Percentiles rank a stretch among this genome's conserved stretches.
phyloP scores from a whole-genome alignment of 1,284 basidiomycete genomes.

The Chondrostereum purpureum region DNA sequence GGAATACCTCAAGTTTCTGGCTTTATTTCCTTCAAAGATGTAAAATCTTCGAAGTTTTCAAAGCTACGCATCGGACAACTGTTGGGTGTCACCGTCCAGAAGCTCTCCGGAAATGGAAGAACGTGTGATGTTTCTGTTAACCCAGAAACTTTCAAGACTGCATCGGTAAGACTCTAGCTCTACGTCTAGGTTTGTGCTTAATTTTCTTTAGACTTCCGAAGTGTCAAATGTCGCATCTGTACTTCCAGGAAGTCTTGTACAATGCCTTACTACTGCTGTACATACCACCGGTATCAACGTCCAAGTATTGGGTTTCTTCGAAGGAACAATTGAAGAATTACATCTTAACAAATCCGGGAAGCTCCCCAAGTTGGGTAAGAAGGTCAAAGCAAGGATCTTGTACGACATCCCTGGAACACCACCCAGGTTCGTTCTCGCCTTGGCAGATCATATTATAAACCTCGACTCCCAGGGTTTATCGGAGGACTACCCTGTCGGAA shows the following conservation, averaged over 20 bases:
- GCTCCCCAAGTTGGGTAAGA: constrained; percentile 75
- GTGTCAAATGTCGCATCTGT: constrained; percentile 78
- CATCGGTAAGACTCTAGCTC: constrained; percentile 39
- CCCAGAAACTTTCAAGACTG: constrained; percentile 35
- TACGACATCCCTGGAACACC: constrained; percentile 76
- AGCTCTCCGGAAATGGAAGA: constrained; percentile 64
- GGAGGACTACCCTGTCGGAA: constrained; percentile 69
- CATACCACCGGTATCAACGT: constrained; percentile 79
- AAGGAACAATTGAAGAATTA: constrained; percentile 83
- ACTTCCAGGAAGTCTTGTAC: constrained; percentile 84
- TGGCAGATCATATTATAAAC: constrained; percentile 67
- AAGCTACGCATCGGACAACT: constrained; percentile 64
- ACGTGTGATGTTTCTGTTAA: constrained; percentile 60
- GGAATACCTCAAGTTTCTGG: constrained; percentile 74
- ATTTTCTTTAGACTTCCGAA: constrained; percentile 50
- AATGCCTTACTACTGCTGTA: constrained; percentile 79
- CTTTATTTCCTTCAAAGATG: constrained; percentile 73
- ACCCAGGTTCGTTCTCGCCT: constrained; percentile 76
- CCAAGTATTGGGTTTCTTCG: constrained; percentile 90
- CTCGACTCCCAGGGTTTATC: constrained; percentile 39
- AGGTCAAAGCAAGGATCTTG: constrained; percentile 83
- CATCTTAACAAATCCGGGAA: constrained; percentile 62
- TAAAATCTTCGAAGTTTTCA: constrained; percentile 30
- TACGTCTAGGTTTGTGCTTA: constrained; percentile 7
- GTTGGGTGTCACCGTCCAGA: constrained; percentile 55